Evolutionary conservation across 768 basidiomycete species (phyloP).

Genomic region (Cystobasidium ongulense): DNA sequence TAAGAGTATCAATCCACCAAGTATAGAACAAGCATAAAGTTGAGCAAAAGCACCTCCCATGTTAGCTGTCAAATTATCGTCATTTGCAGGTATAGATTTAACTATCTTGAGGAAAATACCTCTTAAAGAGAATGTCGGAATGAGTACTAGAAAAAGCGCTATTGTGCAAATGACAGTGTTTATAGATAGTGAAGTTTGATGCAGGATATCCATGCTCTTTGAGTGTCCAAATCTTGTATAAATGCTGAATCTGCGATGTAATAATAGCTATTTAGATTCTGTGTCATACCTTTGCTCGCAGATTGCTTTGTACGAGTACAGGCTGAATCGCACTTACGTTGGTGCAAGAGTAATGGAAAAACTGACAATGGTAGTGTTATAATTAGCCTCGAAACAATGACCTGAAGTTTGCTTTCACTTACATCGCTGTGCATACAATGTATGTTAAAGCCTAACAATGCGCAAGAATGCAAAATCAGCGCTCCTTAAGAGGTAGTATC

Average conservation of each 20-base stretch:
- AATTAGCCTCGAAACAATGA: no score
- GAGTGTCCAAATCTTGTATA: neutral
- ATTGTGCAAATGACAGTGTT: neutral
- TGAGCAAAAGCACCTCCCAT: conserved; percentile 8
- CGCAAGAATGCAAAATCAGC: no score
- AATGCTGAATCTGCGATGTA: neutral
- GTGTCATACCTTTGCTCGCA: no score
- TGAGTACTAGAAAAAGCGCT: neutral
- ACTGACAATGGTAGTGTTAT: neutral
- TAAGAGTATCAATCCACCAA: neutral
- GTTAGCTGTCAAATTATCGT: neutral
- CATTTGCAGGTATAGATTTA: neutral
- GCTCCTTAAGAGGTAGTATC: no score
- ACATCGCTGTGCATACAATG: neutral
- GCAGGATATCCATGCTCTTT: neutral
- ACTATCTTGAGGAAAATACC: neutral
- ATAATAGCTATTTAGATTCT: neutral
- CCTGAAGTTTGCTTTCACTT: neutral
- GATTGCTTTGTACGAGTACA: no score
- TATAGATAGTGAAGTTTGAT: neutral
- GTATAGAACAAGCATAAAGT: conserved; percentile 8
- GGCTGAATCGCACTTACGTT: neutral
- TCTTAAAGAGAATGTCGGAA: neutral
- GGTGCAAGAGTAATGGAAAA: neutral
- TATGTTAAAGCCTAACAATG: neutral